phyloP scores from a whole-genome alignment of 228 moss, liverwort and hornwort species.

The Sphagnum magellanicum region DNA sequence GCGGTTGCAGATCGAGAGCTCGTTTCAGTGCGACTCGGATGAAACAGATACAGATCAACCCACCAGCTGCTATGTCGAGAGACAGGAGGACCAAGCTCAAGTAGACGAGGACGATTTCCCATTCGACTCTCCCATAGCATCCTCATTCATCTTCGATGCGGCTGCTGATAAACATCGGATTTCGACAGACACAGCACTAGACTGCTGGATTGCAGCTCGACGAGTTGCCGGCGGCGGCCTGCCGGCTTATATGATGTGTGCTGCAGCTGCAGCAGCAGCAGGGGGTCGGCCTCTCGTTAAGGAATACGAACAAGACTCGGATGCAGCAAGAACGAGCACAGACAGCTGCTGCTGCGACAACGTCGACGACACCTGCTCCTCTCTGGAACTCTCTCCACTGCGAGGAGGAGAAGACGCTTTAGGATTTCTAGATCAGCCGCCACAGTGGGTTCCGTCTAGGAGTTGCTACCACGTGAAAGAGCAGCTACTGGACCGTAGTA shows the following conservation, averaged over 20 bases:
- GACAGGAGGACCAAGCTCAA: constrained; percentile 25
- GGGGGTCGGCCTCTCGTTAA: constrained; percentile 8
- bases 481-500: too few species aligned
- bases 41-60: constrained; percentile 47
- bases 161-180: constrained; percentile 12
- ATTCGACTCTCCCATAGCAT: constrained; percentile 36
- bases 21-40: constrained; percentile 36
- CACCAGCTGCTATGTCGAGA: constrained; percentile 9
- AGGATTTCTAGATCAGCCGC: constrained; percentile 14
- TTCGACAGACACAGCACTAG: not conserved
- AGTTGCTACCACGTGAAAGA: constrained; percentile 21
- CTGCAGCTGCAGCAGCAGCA: constrained; percentile 4
- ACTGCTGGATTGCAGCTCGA: not conserved
- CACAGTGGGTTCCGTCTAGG: constrained; percentile 23
- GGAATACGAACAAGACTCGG: constrained; percentile 32
- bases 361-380: constrained; percentile 7
- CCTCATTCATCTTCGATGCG: constrained; percentile 30
- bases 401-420: constrained; percentile 7
- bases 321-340: constrained; percentile 17
- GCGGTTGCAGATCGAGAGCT: constrained; percentile 33
- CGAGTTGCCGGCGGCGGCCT: constrained; percentile 3
- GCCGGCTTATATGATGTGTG: not conserved
- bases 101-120: constrained; percentile 42
- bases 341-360: constrained; percentile 7
- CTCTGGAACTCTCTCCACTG: constrained; percentile 12